phyloP scores from a whole-genome alignment of 83 land plant species.

The Picea mariana region DNA sequence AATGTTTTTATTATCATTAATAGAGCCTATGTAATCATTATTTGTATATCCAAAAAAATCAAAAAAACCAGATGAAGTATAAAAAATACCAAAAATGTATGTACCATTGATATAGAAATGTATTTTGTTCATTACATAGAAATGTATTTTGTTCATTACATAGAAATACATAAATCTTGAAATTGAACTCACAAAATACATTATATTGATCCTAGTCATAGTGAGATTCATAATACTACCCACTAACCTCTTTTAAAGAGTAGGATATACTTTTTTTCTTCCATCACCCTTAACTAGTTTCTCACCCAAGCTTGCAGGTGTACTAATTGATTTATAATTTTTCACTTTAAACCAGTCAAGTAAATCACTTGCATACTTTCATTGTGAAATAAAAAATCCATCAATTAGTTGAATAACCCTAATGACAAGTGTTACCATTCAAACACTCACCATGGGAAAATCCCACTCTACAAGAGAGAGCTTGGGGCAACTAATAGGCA shows the following conservation, averaged over 20 bases:
- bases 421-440: no score
- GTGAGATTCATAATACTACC: background rate
- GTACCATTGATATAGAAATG: no score
- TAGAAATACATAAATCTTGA: background rate
- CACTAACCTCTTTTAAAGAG: background rate
- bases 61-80: no score
- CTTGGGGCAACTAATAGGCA: no score
- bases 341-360: background rate
- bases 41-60: background rate
- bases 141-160: background rate
- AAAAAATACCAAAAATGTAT: no score
- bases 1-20: background rate
- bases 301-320: background rate
- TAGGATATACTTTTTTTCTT: background rate
- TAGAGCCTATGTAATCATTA: background rate
- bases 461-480: no score
- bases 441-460: no score
- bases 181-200: slow-evolving; percentile 1
- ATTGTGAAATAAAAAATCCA: background rate
- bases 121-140: background rate
- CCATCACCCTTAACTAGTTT: background rate
- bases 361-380: background rate
- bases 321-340: background rate
- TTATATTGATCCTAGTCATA: background rate
- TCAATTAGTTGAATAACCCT: no score